Base-by-base conservation (phyloP, 345 rosid species). In the Orychophragmus violaceus region DNA sequence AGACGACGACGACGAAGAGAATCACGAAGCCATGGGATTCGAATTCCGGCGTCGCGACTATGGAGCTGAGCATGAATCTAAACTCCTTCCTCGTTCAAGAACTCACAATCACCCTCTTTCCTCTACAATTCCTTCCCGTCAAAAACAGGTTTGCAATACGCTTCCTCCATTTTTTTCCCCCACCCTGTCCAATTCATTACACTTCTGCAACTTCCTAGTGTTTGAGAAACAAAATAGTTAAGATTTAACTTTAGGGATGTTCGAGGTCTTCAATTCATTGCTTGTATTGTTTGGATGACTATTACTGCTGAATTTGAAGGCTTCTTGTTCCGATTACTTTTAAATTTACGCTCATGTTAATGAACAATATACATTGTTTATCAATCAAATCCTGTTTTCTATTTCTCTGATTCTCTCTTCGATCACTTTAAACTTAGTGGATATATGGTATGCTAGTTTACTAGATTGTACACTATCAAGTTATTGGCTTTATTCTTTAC, bases 21-120 rank as follows among this genome's bases (percentile, higher is more conserved):
- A 59, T 66, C 72, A 51, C 62, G n/a, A 59, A 66, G 33, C 58
- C 32, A 57, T 55, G 70, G 64, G 32, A 46, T 80, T 91, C 84
- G 90, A 87, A 80, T 89, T 87, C 83, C 78, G 91, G 58, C 77
- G 74, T 68, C 86, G 95, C 50, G 78, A 85, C 66, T 92, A 84
- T 74, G 64, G 25, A 18, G 77, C 77, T 39, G 82, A 83, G 33
- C 56, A 55, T 6, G 70, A 84, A 44, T 72, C 78, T 57, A 78
- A 70, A 64, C 68, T 77, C 68, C 85, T 92, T 19, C 83, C 74
- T 62, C 95, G 89, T 5, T 59, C 83, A 67, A 69, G 60, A 61
- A 77, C 81, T 59, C 77, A 62, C 6, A 50, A 52, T 21, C 90
- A 87, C 41, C 98, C 98, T 76, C 89, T 89, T 53, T 81, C 70